Conservation (phyloP, 2,329 filamentous ascomycete genomes). For the Podosphaera fusca region DNA sequence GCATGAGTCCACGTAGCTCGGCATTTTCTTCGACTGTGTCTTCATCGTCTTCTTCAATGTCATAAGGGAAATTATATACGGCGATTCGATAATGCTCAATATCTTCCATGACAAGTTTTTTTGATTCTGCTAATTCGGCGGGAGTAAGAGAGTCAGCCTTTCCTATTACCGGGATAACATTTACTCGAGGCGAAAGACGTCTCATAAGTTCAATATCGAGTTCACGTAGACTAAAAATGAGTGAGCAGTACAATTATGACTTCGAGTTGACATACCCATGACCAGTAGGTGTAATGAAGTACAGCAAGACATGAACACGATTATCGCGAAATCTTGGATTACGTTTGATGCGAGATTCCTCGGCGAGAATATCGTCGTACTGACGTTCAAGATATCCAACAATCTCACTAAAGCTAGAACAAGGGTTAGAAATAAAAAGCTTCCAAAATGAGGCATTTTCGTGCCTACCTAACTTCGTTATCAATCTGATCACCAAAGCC, state of each 20-base stretch:
- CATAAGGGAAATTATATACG: slow-evolving; percentile 99
- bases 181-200: slow-evolving; percentile 90
- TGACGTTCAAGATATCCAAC: slow-evolving; percentile 96
- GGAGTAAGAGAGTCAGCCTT: slow-evolving; percentile 95
- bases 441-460: slow-evolving; percentile 1
- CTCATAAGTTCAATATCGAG: slow-evolving; percentile 99
- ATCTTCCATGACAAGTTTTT: slow-evolving; percentile 99
- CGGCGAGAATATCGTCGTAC: slow-evolving; percentile 97
- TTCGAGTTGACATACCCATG: slow-evolving; percentile 44
- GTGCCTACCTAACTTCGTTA: slow-evolving; percentile 78
- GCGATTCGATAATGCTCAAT: slow-evolving; percentile 99
- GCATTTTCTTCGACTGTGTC: slow-evolving; percentile 98
- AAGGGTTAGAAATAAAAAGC: background rate
- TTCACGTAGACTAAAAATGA: slow-evolving; percentile 55
- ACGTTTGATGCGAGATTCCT: slow-evolving; percentile 99
- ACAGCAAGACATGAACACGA: slow-evolving; percentile 90
- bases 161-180: slow-evolving; percentile 96
- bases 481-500: slow-evolving; percentile 98
- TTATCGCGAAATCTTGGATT: slow-evolving; percentile 99
- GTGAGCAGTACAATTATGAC: slow-evolving; percentile 5
- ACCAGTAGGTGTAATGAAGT: slow-evolving; percentile 97
- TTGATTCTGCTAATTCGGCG: slow-evolving; percentile 89
- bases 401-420: slow-evolving; percentile 72
- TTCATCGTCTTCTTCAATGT: slow-evolving; percentile 98
- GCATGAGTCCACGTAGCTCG: slow-evolving; percentile 91